Percentiles rank a stretch among this genome's conserved stretches.
These are phyloP conservation scores for Aphanomyces invadans DNA, from an alignment of 352 stramenopile genomes.

Conservation along the genomic window DNA sequence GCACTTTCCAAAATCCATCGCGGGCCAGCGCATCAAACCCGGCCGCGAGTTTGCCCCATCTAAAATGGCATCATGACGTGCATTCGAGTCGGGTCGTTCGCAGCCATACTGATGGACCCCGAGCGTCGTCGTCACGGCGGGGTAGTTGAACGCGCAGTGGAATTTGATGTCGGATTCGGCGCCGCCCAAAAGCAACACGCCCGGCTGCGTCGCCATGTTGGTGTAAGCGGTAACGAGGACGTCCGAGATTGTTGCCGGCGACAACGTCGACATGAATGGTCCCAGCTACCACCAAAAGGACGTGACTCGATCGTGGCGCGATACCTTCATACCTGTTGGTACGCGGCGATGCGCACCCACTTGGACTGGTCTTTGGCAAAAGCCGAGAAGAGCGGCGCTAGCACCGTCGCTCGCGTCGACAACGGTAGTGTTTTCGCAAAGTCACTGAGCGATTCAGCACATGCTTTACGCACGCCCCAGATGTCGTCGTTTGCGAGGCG, in stretches of 20 bases:
- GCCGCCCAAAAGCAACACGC: slow-evolving; percentile 47
- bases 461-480: slow-evolving; percentile 90
- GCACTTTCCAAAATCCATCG: slow-evolving; percentile 85
- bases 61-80: neutral
- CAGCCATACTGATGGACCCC: slow-evolving; percentile 27
- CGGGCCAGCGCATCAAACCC: slow-evolving; percentile 75
- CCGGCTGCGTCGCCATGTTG: slow-evolving; percentile 62
- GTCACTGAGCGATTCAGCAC: slow-evolving; percentile 83
- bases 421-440: slow-evolving; percentile 79
- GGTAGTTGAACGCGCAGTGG: slow-evolving; percentile 89
- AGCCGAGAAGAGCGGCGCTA: slow-evolving; percentile 86
- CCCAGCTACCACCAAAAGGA: slow-evolving; percentile 33
- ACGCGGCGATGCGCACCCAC: slow-evolving; percentile 91
- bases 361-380: slow-evolving; percentile 87
- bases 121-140: slow-evolving; percentile 79
- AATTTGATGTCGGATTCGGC: slow-evolving; percentile 85
- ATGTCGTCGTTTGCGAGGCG: slow-evolving; percentile 90
- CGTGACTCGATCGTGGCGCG: neutral
- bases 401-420: slow-evolving; percentile 52
- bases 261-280: slow-evolving; percentile 71
- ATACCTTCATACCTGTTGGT: slow-evolving; percentile 88
- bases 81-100: neutral
- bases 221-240: slow-evolving; percentile 76
- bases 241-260: slow-evolving; percentile 71
- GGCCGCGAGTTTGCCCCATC: slow-evolving; percentile 71